These are phyloP conservation scores for Crithidia sp. DNA, from an alignment of 208 protist genomes.

Conservation along the genomic window DNA sequence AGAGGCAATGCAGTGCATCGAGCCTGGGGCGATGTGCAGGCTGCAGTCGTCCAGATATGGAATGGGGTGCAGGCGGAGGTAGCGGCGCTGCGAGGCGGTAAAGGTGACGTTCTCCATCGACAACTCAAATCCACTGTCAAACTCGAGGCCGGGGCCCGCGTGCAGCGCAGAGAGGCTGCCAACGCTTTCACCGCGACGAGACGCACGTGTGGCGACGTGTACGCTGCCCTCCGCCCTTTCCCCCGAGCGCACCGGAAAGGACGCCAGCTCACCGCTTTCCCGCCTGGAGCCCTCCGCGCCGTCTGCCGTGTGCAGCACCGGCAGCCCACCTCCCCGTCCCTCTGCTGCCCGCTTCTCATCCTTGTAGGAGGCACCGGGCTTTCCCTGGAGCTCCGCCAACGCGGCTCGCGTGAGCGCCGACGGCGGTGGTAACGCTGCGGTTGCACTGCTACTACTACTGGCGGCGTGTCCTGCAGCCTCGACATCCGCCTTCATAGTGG, in stretches of 20 bases:
- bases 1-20: conserved; percentile 38
- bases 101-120: conserved; percentile 25
- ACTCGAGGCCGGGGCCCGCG: neutral
- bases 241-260: neutral
- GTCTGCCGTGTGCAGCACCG: neutral
- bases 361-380: no score
- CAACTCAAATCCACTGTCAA: conserved; percentile 18
- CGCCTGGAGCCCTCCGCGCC: neutral
- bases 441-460: neutral
- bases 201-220: conserved; percentile 5
- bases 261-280: neutral
- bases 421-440: neutral
- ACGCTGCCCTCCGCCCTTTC: conserved; percentile 16
- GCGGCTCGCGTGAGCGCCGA: neutral
- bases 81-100: neutral
- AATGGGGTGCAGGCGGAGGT: conserved; percentile 14
- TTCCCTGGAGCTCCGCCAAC: neutral
- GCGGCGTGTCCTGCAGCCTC: neutral
- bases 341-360: no score
- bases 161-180: neutral
- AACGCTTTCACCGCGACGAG: neutral
- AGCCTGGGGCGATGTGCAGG: conserved; percentile 23
- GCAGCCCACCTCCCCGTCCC: neutral
- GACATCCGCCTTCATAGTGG: conserved; percentile 1
- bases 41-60: conserved; percentile 29